Conservation (phyloP, 169 alveolate species). For the Eimeria necatrix region DNA sequence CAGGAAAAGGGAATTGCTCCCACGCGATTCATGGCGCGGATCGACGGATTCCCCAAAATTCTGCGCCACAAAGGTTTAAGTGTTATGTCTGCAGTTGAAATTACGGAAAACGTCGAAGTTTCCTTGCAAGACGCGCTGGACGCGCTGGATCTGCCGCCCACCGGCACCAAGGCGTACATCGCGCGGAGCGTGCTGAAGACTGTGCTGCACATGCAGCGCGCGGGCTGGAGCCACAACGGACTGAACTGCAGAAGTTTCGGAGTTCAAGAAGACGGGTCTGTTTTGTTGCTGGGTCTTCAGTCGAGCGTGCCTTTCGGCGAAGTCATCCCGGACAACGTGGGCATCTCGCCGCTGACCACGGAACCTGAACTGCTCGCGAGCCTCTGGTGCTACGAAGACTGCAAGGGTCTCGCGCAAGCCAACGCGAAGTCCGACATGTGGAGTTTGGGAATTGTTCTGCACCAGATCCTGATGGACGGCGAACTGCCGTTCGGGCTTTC, state of each 20-base stretch:
- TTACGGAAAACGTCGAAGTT: background rate
- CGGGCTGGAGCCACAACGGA: conserved; percentile 54
- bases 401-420: background rate
- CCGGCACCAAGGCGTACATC: conserved; percentile 28
- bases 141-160: background rate
- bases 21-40: background rate
- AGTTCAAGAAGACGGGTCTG: background rate
- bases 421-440: conserved; percentile 37
- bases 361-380: conserved; percentile 9
- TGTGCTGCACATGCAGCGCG: conserved; percentile 21
- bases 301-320: conserved; percentile 20
- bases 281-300: conserved; percentile 17
- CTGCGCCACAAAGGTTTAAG: background rate
- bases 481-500: conserved; percentile 34
- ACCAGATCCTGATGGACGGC: conserved; percentile 58
- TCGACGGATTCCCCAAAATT: background rate
- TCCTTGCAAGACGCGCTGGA: background rate
- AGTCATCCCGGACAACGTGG: background rate
- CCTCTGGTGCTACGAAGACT: background rate
- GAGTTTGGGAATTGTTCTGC: conserved; percentile 29
- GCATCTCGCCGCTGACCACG: background rate
- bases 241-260: background rate
- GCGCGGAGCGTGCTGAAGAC: conserved; percentile 22
- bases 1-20: background rate
- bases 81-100: background rate